Conservation (phyloP, 2,329 filamentous ascomycete genomes). For the Juglanconis juglandina region DNA sequence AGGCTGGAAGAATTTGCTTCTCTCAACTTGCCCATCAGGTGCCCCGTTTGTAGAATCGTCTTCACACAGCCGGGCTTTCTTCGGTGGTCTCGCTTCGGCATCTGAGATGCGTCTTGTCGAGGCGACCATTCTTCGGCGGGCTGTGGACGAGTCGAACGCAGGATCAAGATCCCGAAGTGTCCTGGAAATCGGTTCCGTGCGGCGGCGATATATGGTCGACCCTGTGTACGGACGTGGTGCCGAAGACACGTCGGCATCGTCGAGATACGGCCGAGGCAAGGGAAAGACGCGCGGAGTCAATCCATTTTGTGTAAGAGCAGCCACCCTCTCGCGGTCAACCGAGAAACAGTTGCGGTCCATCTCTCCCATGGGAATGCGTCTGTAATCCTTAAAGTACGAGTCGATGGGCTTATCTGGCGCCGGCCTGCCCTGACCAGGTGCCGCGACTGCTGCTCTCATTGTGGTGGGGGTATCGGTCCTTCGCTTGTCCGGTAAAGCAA, state of each 20-base stretch:
- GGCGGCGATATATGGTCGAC: slow-evolving; percentile 43
- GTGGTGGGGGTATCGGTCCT: slow-evolving; percentile 33
- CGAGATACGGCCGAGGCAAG: slow-evolving; percentile 55
- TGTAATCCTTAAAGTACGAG: slow-evolving; percentile 49
- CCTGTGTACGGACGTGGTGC: slow-evolving; percentile 29
- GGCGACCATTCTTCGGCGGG: slow-evolving; percentile 25
- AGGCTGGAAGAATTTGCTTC: slow-evolving; percentile 52
- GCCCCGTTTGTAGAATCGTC: slow-evolving; percentile 32
- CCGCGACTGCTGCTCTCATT: slow-evolving; percentile 21
- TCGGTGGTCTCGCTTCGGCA: slow-evolving; percentile 41
- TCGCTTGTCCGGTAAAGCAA: slow-evolving; percentile 38
- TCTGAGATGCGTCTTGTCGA: slow-evolving; percentile 20
- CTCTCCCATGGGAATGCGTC: slow-evolving; percentile 56
- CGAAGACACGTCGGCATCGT: slow-evolving; percentile 26
- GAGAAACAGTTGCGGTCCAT: slow-evolving; percentile 62
- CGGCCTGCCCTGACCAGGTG: slow-evolving; percentile 25
- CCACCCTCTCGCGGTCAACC: slow-evolving; percentile 46
- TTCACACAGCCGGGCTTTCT: slow-evolving; percentile 55
- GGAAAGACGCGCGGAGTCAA: slow-evolving; percentile 55
- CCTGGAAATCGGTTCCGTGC: slow-evolving; percentile 50
- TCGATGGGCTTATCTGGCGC: slow-evolving; percentile 47
- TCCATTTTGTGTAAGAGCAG: slow-evolving; percentile 47
- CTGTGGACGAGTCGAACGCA: slow-evolving; percentile 12
- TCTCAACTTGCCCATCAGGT: slow-evolving; percentile 35
- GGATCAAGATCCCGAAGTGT: slow-evolving; percentile 30